Percentiles rank a stretch among this genome's conserved stretches.
These are phyloP conservation scores for Angophora floribunda DNA, from an alignment of 345 rosid genomes.

Conservation along the genomic window DNA sequence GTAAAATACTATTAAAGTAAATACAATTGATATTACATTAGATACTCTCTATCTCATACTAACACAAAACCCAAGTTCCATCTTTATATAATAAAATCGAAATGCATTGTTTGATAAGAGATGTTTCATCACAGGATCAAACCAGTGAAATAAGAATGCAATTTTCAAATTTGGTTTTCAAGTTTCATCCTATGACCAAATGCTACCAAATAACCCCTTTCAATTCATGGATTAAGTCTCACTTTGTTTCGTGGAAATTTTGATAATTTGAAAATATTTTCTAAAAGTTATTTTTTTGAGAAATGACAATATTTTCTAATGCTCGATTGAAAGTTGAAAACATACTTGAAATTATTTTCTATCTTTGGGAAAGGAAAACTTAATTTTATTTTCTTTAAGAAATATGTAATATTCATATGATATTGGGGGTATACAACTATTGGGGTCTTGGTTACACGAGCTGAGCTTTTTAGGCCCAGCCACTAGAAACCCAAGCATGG, in stretches of 20 bases:
- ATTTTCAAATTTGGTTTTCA: background rate
- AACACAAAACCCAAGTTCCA: no score
- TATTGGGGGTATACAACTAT: rapidly evolving
- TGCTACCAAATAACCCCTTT: background rate
- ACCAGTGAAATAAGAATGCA: no score
- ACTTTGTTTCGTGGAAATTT: background rate
- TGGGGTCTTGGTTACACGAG: background rate
- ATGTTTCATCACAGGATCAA: no score
- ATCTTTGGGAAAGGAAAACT: background rate
- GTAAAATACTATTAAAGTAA: no score
- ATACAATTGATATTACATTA: no score
- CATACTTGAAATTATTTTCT: background rate
- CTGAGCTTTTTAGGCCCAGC: background rate
- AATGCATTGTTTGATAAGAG: no score
- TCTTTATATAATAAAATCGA: no score
- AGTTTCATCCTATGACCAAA: background rate
- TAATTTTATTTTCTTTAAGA: background rate
- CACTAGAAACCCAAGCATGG: background rate
- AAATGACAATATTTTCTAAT: background rate
- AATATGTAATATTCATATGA: background rate
- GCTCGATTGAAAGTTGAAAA: rapidly evolving
- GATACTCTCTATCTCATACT: no score
- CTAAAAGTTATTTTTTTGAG: background rate
- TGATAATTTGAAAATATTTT: background rate
- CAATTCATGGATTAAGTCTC: background rate